Evolutionary conservation across 129 eudicot species (phyloP).

Genomic region (Erigeron canadensis): DNA sequence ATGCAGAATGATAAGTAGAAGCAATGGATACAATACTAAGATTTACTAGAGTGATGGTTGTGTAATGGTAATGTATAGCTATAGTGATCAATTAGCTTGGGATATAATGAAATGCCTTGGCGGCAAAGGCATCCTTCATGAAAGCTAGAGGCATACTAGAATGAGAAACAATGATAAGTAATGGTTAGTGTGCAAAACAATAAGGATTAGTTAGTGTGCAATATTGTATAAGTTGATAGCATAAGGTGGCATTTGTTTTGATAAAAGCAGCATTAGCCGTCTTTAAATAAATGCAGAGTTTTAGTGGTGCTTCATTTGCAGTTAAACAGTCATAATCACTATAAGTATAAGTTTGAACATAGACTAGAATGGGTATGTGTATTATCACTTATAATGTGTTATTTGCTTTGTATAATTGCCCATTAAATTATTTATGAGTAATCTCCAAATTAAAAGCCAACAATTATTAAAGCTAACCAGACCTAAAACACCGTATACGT

Average conservation of each 20-base stretch:
- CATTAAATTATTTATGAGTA: no score
- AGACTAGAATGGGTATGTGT: no score
- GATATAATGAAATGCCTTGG: not conserved
- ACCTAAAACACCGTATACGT: no score
- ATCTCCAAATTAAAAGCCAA: no score
- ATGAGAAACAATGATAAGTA: not conserved
- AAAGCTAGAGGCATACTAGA: slow-evolving; percentile 15
- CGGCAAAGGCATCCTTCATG: slow-evolving; percentile 14
- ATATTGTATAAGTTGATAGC: not conserved
- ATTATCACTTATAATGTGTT: no score
- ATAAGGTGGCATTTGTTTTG: not conserved
- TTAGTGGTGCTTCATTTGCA: not conserved
- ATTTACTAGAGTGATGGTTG: not conserved
- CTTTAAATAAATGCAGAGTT: not conserved
- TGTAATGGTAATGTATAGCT: slow-evolving; percentile 4
- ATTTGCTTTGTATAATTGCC: no score
- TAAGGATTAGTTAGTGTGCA: not conserved
- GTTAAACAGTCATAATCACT: no score
- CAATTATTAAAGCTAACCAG: no score
- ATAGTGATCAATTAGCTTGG: slow-evolving; percentile 4
- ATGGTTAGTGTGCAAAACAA: not conserved
- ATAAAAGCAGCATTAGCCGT: not conserved
- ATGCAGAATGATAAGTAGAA: not conserved
- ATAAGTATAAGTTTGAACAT: no score
- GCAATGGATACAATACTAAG: slow-evolving; percentile 2